Conservation (phyloP, 2,329 filamentous ascomycete genomes). For the Phyllosticta paracitricarpa region DNA sequence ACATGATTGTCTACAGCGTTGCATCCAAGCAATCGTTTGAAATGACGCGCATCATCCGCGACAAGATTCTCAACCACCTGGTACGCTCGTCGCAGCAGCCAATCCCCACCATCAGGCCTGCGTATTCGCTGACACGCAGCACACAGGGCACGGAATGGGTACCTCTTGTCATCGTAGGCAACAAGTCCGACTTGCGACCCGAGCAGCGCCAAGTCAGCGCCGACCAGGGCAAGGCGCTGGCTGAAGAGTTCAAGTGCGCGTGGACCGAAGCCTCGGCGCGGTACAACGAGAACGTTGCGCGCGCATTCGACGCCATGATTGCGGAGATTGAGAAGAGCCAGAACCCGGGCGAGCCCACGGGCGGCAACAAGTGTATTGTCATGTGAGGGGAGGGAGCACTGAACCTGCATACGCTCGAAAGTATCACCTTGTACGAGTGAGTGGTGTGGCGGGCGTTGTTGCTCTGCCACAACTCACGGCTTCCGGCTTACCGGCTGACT, state of each 20-base stretch:
- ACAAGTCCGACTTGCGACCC: constrained; percentile 88
- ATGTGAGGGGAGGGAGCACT: constrained; percentile 56
- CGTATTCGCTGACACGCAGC: constrained; percentile 4
- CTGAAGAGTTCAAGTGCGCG: constrained; percentile 79
- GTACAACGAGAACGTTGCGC: constrained; percentile 87
- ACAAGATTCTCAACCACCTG: constrained; percentile 94
- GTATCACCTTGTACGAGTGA: no score
- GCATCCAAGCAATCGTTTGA: constrained; percentile 89
- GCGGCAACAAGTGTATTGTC: constrained; percentile 68
- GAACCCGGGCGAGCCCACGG: constrained; percentile 75
- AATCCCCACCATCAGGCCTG: constrained; percentile 2
- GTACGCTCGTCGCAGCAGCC: constrained; percentile 41
- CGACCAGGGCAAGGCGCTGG: constrained; percentile 76
- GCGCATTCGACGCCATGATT: constrained; percentile 90
- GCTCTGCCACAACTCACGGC: no score
- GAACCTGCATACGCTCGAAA: no score
- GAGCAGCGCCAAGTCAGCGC: constrained; percentile 85
- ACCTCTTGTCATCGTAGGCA: constrained; percentile 88
- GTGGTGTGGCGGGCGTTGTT: not conserved
- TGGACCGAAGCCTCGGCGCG: constrained; percentile 93
- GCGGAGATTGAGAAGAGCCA: constrained; percentile 90
- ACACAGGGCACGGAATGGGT: constrained; percentile 78
- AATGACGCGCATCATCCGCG: constrained; percentile 90
- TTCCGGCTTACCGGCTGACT: not conserved
- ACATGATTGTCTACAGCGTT: constrained; percentile 98